phyloP scores from a whole-genome alignment of 192 early-diverging fungal species.

The Dissophora globulifera region DNA sequence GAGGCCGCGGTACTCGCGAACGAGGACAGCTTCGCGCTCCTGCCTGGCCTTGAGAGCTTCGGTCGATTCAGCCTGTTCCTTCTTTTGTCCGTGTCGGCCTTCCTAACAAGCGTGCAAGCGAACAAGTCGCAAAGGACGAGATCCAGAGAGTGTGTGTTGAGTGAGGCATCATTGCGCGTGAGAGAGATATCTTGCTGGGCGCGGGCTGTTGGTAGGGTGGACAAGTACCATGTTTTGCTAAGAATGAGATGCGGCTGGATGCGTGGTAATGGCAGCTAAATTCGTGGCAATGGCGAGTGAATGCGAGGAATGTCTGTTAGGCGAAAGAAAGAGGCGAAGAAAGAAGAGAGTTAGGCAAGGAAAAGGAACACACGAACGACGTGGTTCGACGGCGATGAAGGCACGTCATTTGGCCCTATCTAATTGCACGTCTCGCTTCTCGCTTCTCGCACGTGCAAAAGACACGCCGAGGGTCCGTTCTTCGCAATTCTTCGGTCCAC shows the following conservation, averaged over 20 bases:
- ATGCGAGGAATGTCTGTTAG: not conserved
- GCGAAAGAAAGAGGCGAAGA: not conserved
- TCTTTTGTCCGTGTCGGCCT: constrained; percentile 42
- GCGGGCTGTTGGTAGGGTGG: no score
- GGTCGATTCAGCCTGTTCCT: constrained; percentile 28
- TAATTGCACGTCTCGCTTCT: no score
- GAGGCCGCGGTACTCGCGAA: constrained; percentile 29
- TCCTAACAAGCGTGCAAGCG: constrained; percentile 22
- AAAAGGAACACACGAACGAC: not conserved
- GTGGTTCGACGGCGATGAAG: no score
- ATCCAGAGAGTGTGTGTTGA: not conserved
- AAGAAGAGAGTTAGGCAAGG: not conserved
- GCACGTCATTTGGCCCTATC: not conserved
- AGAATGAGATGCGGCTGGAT: not conserved
- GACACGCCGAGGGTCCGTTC: no score
- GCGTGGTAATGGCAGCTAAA: no score
- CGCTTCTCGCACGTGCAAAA: constrained; percentile 16
- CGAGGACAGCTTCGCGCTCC: constrained; percentile 25
- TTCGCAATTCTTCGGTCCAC: not conserved
- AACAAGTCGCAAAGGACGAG: not conserved
- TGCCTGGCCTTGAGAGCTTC: constrained; percentile 36
- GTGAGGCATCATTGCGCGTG: no score
- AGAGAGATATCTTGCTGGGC: no score
- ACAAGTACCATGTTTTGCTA: not conserved
- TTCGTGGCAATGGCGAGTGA: no score